phyloP scores from a whole-genome alignment of 78 protist genomes.

The Thecamonas trahens region DNA sequence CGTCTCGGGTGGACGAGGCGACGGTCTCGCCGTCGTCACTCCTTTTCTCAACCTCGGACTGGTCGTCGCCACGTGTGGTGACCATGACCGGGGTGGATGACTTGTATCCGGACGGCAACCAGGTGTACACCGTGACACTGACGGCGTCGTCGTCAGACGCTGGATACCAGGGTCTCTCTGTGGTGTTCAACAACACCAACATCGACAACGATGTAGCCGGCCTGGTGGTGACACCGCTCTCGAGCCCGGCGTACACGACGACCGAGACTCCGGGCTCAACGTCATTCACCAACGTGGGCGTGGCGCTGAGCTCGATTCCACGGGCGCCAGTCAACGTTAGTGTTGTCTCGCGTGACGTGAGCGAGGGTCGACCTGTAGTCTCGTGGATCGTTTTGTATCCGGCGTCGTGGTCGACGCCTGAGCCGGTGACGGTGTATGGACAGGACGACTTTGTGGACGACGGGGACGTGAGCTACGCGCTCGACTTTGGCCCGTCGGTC shows the following conservation, averaged over 20 bases:
- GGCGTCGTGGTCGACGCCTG: not conserved
- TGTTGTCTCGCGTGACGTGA: not conserved
- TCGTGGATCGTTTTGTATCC: not conserved
- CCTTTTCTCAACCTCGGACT: not conserved
- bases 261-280: not conserved
- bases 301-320: not conserved
- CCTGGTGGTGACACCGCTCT: not conserved
- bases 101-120: not conserved
- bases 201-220: slow-evolving; percentile 11
- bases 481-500: not conserved
- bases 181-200: too few relatives aligned
- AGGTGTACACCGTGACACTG: not conserved
- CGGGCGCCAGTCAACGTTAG: not conserved
- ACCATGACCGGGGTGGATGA: slow-evolving; percentile 29
- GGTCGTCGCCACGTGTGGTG: not conserved
- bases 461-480: slow-evolving; percentile 1
- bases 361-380: too few relatives aligned
- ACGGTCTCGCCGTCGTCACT: not conserved
- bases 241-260: not conserved
- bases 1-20: not conserved
- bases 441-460: not conserved
- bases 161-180: not conserved
- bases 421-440: not conserved
- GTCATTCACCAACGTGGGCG: not conserved
- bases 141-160: not conserved